Base-by-base conservation (phyloP, 2,329 filamentous ascomycete species). In the Fusarium neocosmosporiellum region DNA sequence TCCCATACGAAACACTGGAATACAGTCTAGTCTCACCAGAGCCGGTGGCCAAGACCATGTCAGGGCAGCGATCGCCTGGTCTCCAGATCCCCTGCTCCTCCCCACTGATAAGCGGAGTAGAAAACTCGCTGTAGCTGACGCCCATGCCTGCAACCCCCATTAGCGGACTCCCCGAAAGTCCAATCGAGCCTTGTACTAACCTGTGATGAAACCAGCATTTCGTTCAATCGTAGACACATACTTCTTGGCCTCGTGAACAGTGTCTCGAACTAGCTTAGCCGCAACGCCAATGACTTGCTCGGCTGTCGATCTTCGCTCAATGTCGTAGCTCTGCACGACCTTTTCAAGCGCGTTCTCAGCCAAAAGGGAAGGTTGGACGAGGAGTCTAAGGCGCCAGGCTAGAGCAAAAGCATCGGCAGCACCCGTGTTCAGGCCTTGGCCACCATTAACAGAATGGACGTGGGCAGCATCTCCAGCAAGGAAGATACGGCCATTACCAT, bases 381-480 rank as follows among this genome's bases (percentile, higher is more conserved):
- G 78, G 2, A 71, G 22, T 3, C 54, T 83, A 0, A 89, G 74
- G 37, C 89, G 88, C 88, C 88, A 90, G 10, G 84, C 84, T 1
- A 90, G 75, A 48, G 86, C 87, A 31, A 89, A 86, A 0, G 88
- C 87, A 74, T 90, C 88, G 7, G 86, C 85, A 34, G 90, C 84
- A 5, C 88, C 88, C 0, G 88, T 90, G 71, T 90, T 90, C 72
- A 90, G 83, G 0, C 89, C 88, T 70, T 90, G 88, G 0, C 88
- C 88, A 0, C 88, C 88, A 10, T 88, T 87, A 37, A 87, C 86
- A 1, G 83, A 87, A 65, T 89, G 87, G 4, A 88, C 87, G 63
- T 90, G 88, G 1, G 87, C 87, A 0, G 88, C 87, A 63, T 90
- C 89, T 4, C 88, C 88, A 8, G 86, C 87, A 0, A 90, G 79